Evolutionary conservation across 108 stramenopile genomes (phyloP), one percentile per base, ranked within the genome.

Genomic region (Cylindrotheca fusiformis): DNA sequence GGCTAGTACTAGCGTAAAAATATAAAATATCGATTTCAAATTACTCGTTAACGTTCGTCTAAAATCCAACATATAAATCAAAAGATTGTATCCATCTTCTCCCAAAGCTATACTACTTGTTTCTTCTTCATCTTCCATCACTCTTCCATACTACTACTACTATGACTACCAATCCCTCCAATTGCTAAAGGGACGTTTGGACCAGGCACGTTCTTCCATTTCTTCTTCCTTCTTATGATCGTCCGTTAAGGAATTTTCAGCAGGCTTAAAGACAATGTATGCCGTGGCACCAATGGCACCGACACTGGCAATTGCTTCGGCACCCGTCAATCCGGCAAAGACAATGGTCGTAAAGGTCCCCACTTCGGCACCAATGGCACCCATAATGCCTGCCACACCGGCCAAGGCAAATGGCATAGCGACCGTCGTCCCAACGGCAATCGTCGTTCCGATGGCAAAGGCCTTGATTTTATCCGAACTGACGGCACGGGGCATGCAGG

Each of bases 361-460:
- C 12, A 60, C 72, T 48, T 79, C 78, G 0, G 78, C 72, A 3
- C 74, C 74, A 12, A 79, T 33, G 0, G 78, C 72, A 12, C 74
- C 74, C 44, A 79, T 26, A 21, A 69, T 58, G 18, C 60, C 77
- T 22, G 51, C 60, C 28, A 76, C 63, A 24, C 78, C 78, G 6
- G 74, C 78, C 65, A 79, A 30, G 26, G 74, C 74, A 62, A 79
- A 79, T 21, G 78, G 78, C 78, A 79, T 79, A 27, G 78, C 78
- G 22, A 79, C 59, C 14, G 78, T 79, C 10, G 78, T 79, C 3
- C 71, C 78, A 14, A 79, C 65, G 0, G 78, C 78, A 55, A 72
- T 54, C 19, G 57, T 41, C 2, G 78, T 75, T 0, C 78, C 78
- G 41, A 79, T 53, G 29, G 78, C 78, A 68, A 79, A 79, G 1